Base-by-base conservation (phyloP, 352 stramenopile species). In the Aphanomyces invadans region DNA sequence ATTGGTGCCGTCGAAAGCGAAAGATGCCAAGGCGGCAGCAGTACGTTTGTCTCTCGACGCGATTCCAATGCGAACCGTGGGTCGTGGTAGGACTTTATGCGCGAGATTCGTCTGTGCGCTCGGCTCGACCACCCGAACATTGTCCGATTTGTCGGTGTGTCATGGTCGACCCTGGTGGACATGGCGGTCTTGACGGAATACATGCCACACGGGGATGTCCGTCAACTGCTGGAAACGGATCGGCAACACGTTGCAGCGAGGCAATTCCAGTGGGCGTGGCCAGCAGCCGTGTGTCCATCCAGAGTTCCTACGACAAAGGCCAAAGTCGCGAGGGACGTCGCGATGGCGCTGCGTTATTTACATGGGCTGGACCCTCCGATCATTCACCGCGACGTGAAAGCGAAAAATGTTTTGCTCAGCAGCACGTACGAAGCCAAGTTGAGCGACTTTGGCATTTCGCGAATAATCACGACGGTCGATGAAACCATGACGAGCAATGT, bases 391-490 rank as follows among this genome's bases (percentile, higher is more conserved):
- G 62, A 69, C 21, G 21, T 69, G 11, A 69, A 69, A 25, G 44
- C 62, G 5, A 69, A 63, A 31, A 69, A 69, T 32, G 52, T 69
- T n/a, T 38, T 69, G n/a, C 19, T 69, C 36, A 64, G 39, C 12
- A 21, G 9, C 1, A 29, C 29, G 19, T 54, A 42, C 15, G 52
- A 69, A 33, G 62, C 62, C 31, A 69, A 69, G 39, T 26, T 69
- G 48, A 62, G 26, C 10, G 62, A 69, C 23, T 69, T 69, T 55
- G 62, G 62, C 12, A 69, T 69, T 32, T 69, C 62, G 10, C n/a
- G 62, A 28, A 23, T 51, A 15, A 46, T 25, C 21, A 57, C n/a
- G n/a, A n/a, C 11, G 4, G 12, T 61, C 12, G 61, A 68, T 38
- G 61, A 68, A 33, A 69, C 62, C 26, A 69, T 69, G 62, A 69